A percentile compares a stretch with the other conserved stretches of the same genome.
Evolutionary conservation across 257 asterid genomes (phyloP).

Genomic region (Asclepias syriaca): DNA sequence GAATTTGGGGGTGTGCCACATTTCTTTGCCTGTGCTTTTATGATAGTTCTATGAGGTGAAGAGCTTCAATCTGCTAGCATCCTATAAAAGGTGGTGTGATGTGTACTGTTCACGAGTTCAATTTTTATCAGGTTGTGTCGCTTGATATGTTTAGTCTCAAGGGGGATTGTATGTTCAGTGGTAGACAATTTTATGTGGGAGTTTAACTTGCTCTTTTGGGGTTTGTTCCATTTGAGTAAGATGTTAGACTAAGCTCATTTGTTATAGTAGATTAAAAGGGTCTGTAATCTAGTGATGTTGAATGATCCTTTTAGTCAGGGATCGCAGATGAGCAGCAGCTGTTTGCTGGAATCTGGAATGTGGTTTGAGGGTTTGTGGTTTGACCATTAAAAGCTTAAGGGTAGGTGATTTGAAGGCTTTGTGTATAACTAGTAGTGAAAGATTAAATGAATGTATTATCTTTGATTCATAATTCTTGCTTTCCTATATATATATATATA

Average conservation of each 20-base stretch:
- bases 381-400: not conserved
- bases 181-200: not conserved
- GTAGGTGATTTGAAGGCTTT: not conserved
- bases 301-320: constrained; percentile 1
- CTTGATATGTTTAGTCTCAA: not conserved
- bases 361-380: not conserved
- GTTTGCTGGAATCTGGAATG: constrained; percentile 8
- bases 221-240: constrained; percentile 6
- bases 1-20: constrained; percentile 3
- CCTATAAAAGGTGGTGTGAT: constrained; percentile 1
- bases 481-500: too few relatives aligned
- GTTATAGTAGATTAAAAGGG: constrained; percentile 26
- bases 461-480: not conserved
- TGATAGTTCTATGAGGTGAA: constrained; percentile 11
- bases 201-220: constrained; percentile 2
- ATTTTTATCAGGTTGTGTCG: constrained; percentile 3
- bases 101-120: not conserved
- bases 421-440: not conserved
- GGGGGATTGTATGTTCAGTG: not conserved
- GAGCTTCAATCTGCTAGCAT: constrained; percentile 1
- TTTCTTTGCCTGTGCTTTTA: not conserved
- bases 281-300: constrained; percentile 18
- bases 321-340: constrained; percentile 5
- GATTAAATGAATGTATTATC: not conserved
- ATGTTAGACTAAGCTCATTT: constrained; percentile 14